Evolutionary conservation across 768 basidiomycete genomes (phyloP).

Genomic region (Wakefieldia striispora): DNA sequence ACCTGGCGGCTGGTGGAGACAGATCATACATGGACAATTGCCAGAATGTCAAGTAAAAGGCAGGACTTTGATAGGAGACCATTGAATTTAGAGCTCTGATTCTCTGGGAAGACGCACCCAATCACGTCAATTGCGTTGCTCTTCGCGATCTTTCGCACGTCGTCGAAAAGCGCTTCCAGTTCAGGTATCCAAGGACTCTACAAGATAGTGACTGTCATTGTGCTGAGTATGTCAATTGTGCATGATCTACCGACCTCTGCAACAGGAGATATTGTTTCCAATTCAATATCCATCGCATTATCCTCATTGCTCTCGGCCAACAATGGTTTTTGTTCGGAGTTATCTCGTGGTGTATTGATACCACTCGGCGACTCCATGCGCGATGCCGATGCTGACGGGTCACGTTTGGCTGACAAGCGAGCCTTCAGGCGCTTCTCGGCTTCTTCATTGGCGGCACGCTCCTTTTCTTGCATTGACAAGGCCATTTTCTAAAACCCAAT

Average conservation of each 20-base stretch:
- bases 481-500: slow-evolving; percentile 49
- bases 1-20: slow-evolving; percentile 68
- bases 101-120: slow-evolving; percentile 50
- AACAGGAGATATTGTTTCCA: slow-evolving; percentile 25
- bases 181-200: slow-evolving; percentile 82
- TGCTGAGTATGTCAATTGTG: not conserved
- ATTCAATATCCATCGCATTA: slow-evolving; percentile 53
- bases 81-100: slow-evolving; percentile 4
- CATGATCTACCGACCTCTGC: slow-evolving; percentile 20
- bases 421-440: slow-evolving; percentile 82
- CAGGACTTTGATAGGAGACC: slow-evolving; percentile 55
- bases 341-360: slow-evolving; percentile 29
- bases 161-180: slow-evolving; percentile 69
- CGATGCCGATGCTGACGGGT: slow-evolving; percentile 53
- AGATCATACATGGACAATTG: slow-evolving; percentile 92
- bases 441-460: slow-evolving; percentile 67
- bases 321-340: slow-evolving; percentile 20
- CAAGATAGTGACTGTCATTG: slow-evolving; percentile 5
- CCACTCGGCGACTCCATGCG: slow-evolving; percentile 64
- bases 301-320: slow-evolving; percentile 42
- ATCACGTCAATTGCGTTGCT: slow-evolving; percentile 60
- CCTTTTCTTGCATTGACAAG: slow-evolving; percentile 64
- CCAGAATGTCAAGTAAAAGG: slow-evolving; percentile 97
- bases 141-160: slow-evolving; percentile 71
- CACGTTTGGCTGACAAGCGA: slow-evolving; percentile 68